These are phyloP conservation scores for Claviceps purpurea DNA, from an alignment of 2,329 filamentous ascomycete genomes.

Conservation along the genomic window DNA sequence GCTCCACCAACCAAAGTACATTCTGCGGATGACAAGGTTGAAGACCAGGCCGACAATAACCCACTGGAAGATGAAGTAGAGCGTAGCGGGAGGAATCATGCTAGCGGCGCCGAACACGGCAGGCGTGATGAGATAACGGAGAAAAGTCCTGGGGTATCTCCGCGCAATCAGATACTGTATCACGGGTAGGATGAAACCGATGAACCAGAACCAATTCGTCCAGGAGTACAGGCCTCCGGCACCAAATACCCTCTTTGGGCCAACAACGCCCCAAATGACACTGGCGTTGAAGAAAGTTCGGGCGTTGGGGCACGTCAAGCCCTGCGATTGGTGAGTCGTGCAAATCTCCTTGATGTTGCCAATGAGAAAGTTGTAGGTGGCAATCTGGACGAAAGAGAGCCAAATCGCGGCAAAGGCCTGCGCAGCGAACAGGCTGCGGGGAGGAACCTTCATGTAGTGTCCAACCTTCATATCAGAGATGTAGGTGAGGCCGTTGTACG, in stretches of 20 bases:
- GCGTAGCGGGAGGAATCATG: slow-evolving; percentile 40
- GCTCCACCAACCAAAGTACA: slow-evolving; percentile 42
- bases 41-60: slow-evolving; percentile 41
- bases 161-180: slow-evolving; percentile 35
- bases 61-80: slow-evolving; percentile 42
- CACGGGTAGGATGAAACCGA: slow-evolving; percentile 34
- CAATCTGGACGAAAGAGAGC: slow-evolving; percentile 25
- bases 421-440: slow-evolving; percentile 33
- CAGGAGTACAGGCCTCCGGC: slow-evolving; percentile 29
- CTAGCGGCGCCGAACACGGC: slow-evolving; percentile 37
- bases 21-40: slow-evolving; percentile 37
- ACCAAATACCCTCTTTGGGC: slow-evolving; percentile 21
- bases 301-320: slow-evolving; percentile 42
- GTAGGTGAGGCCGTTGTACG: slow-evolving; percentile 32
- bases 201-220: slow-evolving; percentile 42
- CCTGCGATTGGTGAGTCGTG: slow-evolving; percentile 29
- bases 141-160: slow-evolving; percentile 29
- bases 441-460: slow-evolving; percentile 40
- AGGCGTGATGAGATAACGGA: slow-evolving; percentile 38
- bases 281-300: slow-evolving; percentile 48
- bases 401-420: slow-evolving; percentile 29
- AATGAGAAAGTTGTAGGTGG: slow-evolving; percentile 26
- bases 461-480: slow-evolving; percentile 37
- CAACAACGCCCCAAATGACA: slow-evolving; percentile 49
- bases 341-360: slow-evolving; percentile 41